Conservation (phyloP, 768 basidiomycete genomes). For the Candolleomyces aberdarensis region DNA sequence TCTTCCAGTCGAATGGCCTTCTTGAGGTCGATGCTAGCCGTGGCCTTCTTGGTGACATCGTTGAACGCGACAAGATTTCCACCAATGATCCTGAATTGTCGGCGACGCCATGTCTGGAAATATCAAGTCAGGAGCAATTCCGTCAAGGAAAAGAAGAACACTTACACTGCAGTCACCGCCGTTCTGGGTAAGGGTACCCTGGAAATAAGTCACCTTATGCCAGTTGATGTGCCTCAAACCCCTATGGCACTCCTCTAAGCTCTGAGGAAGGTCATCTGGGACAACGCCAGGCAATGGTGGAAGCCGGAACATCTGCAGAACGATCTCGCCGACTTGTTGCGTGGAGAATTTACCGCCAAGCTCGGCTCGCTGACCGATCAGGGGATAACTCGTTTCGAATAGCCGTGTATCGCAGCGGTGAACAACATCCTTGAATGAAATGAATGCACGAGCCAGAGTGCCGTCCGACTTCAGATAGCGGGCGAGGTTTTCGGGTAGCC, state of each 20-base stretch:
- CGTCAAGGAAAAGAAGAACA: conserved; percentile 11
- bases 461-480: conserved; percentile 82
- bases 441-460: conserved; percentile 83
- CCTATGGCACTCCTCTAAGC: conserved; percentile 87
- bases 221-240: conserved; percentile 88
- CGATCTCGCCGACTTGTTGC: conserved; percentile 80
- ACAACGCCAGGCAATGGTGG: conserved; percentile 84
- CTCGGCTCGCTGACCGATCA: conserved; percentile 74
- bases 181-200: conserved; percentile 87
- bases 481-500: conserved; percentile 71
- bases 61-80: conserved; percentile 87
- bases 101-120: conserved; percentile 73
- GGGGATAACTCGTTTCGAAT: conserved; percentile 78
- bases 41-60: conserved; percentile 88
- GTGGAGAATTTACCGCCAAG: conserved; percentile 55
- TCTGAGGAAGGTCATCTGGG: conserved; percentile 79
- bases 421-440: conserved; percentile 87
- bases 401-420: conserved; percentile 78
- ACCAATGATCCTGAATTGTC: conserved; percentile 82
- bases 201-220: conserved; percentile 94
- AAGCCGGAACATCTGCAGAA: conserved; percentile 86
- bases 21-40: conserved; percentile 86
- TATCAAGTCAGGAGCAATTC: conserved; percentile 7
- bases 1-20: conserved; percentile 79
- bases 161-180: conserved; percentile 91